Conservation (phyloP, 257 asterid genomes). For the Eustoma russellianum region DNA sequence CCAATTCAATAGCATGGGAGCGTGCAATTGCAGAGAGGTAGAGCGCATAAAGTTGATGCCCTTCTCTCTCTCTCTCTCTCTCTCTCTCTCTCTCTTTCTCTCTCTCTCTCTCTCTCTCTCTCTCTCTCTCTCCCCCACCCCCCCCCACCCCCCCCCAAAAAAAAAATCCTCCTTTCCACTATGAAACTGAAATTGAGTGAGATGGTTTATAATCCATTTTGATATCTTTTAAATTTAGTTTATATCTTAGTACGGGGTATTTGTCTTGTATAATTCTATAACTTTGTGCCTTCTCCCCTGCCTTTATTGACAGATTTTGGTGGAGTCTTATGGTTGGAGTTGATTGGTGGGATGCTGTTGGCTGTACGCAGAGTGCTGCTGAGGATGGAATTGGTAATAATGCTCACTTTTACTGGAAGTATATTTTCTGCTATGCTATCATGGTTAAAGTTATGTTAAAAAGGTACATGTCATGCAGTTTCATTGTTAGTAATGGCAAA, state of each 20-base stretch:
- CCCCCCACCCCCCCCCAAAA: too few relatives aligned
- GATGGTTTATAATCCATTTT: not conserved
- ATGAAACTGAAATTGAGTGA: not conserved
- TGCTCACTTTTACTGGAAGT: not conserved
- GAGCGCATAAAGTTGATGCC: constrained; percentile 9
- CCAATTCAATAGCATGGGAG: constrained; percentile 86
- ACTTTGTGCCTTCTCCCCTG: constrained; percentile 5
- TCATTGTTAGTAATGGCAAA: too few relatives aligned
- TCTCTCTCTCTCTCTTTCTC: too few relatives aligned
- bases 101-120: too few relatives aligned
- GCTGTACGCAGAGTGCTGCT: constrained; percentile 99
- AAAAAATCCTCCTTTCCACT: too few relatives aligned
- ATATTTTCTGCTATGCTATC: not conserved
- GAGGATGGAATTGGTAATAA: constrained; percentile 94
- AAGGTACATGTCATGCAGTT: too few relatives aligned
- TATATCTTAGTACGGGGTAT: too few relatives aligned
- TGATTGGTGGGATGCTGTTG: constrained; percentile 99
- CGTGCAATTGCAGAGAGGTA: constrained; percentile 99
- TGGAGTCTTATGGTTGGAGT: constrained; percentile 98
- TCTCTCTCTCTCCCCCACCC: too few relatives aligned
- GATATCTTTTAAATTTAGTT: too few relatives aligned
- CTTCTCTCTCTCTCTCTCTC: not conserved
- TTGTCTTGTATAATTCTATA: not conserved
- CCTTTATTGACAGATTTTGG: constrained; percentile 68
- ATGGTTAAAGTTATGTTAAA: not conserved